phyloP scores from a whole-genome alignment of 2,329 filamentous ascomycete species.

The Tothia fuscella region DNA sequence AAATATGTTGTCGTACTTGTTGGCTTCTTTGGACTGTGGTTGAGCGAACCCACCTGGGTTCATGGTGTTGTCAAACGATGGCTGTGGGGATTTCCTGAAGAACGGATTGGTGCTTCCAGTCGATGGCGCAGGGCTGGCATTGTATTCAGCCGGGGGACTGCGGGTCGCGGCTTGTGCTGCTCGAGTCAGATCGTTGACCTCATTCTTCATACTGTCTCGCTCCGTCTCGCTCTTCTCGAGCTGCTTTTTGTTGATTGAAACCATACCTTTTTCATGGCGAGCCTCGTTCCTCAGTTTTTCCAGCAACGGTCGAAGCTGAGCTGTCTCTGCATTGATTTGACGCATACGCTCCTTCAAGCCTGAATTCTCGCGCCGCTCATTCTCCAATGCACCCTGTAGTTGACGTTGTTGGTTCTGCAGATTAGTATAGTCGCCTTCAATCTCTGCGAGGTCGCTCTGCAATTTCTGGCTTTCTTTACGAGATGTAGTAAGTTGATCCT shows the following conservation, averaged over 20 bases:
- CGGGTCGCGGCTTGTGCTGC: background rate
- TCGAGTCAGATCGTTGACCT: conserved; percentile 45
- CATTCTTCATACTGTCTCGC: conserved; percentile 72
- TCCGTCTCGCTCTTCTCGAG: conserved; percentile 79
- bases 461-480: conserved; percentile 74
- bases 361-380: conserved; percentile 81
- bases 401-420: conserved; percentile 73
- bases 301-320: conserved; percentile 74
- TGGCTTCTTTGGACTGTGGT: conserved; percentile 16
- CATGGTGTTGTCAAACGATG: conserved; percentile 36
- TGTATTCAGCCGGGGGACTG: background rate
- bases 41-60: conserved; percentile 36
- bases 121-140: conserved; percentile 48
- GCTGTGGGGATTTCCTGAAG: conserved; percentile 55
- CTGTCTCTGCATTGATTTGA: conserved; percentile 68
- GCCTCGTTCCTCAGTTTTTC: conserved; percentile 90
- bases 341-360: conserved; percentile 79
- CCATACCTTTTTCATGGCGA: conserved; percentile 88
- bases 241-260: conserved; percentile 98
- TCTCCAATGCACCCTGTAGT: conserved; percentile 59
- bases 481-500: conserved; percentile 67
- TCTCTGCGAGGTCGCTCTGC: conserved; percentile 67
- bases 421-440: conserved; percentile 73
- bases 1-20: conserved; percentile 77
- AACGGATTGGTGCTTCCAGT: conserved; percentile 82